Percentiles rank a stretch among this genome's conserved stretches.
Conservation (phyloP, 257 asterid species). For the Galeopsis tetrahit region DNA sequence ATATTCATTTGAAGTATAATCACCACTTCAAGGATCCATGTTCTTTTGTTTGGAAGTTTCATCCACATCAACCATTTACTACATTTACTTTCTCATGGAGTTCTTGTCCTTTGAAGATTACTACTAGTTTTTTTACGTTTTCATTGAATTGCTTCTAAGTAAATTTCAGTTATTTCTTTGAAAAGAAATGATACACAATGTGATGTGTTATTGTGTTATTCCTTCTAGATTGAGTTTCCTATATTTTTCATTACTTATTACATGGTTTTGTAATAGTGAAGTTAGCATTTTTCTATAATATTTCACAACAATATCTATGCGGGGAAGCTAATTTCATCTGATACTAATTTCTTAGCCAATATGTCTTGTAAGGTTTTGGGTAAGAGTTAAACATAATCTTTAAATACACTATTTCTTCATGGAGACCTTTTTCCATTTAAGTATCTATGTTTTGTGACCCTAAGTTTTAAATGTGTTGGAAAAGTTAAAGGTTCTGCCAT, state of each 20-base stretch:
- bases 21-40: conserved; percentile 10
- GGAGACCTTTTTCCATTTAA: background rate
- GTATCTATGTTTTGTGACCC: background rate
- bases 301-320: background rate
- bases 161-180: background rate
- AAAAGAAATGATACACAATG: background rate
- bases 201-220: conserved; percentile 5
- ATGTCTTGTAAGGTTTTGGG: conserved; percentile 8
- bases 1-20: background rate
- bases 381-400: background rate
- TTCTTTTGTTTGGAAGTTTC: conserved; percentile 6
- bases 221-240: background rate
- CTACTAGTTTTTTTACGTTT: background rate
- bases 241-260: conserved; percentile 12
- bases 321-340: background rate
- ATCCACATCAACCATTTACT: conserved; percentile 13
- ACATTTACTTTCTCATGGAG: conserved; percentile 20
- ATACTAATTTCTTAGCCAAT: background rate
- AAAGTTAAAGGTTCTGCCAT: background rate
- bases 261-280: background rate
- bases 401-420: background rate
- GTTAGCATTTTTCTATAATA: background rate
- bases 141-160: background rate
- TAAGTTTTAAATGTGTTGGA: background rate
- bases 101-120: background rate